These are phyloP conservation scores for Colletotrichum simmondsii DNA, from an alignment of 2,329 filamentous ascomycete genomes.

Conservation along the genomic window DNA sequence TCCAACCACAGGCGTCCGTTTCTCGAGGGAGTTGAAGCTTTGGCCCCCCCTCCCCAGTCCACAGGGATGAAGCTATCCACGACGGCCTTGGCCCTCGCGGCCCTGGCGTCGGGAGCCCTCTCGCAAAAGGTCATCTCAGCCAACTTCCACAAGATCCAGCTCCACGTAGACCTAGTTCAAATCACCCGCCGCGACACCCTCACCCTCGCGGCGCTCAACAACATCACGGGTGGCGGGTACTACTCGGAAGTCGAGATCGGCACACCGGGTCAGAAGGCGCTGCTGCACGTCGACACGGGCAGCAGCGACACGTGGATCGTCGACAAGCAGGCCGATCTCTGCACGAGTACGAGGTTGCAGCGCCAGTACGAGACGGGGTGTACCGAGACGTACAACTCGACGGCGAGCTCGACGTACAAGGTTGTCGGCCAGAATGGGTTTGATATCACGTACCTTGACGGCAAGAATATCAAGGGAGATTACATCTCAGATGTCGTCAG, in stretches of 20 bases:
- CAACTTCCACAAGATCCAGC: conserved; percentile 10
- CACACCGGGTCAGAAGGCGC: conserved; percentile 67
- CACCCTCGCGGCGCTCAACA: conserved; percentile 59
- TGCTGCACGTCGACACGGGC: conserved; percentile 74
- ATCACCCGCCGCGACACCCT: conserved; percentile 37
- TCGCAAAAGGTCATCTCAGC: conserved; percentile 27
- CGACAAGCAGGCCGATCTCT: conserved; percentile 28
- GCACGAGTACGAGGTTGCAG: conserved; percentile 10
- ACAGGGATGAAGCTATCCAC: not conserved
- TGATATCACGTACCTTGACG: conserved; percentile 70
- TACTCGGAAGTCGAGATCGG: conserved; percentile 72
- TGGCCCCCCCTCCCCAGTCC: not conserved
- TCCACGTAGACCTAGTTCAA: conserved; percentile 11
- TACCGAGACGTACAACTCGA: conserved; percentile 49
- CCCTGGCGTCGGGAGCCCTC: not conserved
- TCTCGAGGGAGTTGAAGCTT: not conserved
- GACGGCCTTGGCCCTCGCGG: conserved; percentile 2
- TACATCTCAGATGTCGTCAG: conserved; percentile 68
- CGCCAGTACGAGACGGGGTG: conserved; percentile 15
- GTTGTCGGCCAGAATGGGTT: conserved; percentile 58
- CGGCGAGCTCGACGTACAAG: conserved; percentile 60
- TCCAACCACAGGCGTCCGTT: not conserved
- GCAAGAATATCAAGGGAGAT: conserved; percentile 63
- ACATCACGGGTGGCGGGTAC: conserved; percentile 67
- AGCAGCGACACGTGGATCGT: conserved; percentile 75